Base-by-base conservation (phyloP, 495 filamentous ascomycete species). In the Cercophora newfieldiana region DNA sequence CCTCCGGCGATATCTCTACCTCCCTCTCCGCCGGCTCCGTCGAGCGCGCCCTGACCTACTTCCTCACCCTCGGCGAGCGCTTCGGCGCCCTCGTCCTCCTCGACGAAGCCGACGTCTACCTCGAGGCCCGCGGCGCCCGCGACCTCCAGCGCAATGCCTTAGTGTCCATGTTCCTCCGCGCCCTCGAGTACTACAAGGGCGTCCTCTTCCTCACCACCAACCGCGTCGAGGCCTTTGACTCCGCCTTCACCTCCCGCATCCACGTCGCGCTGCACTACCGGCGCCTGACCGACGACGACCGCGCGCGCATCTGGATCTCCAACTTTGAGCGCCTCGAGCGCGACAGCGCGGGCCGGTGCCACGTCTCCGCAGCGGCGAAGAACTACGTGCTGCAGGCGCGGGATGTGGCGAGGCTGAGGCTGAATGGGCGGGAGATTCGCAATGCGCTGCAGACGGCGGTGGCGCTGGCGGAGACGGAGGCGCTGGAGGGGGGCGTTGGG, bases 141-240 rank as follows among this genome's bases (percentile, higher is more conserved):
- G 89, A 94, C 68, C 86, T 94, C 66, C 83, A 86, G 68, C 85
- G 91, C 61, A 94, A 94, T 70, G 89, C 89, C 1, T 82, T 94
- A 0, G 91, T 94, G 21, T 89, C 87, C 63, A 88, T 94, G 54
- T 81, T 81, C 68, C 64, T 80, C 14, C 71, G 78, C 25, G 78
- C 75, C 0, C 71, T 81, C 54, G 79, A 81, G 68, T 79, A 79
- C 65, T 81, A 79, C 72, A 66, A 71, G 18, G 78, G 79, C 30
- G 72, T 79, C 25, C 61, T 81, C 24, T 77, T 81, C 68, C 65
- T 81, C 53, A 80, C 79, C 21, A 81, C 78, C 26, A 81, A 81
- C 73, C 70, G 78, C 10, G 78, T 81, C 31, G 74, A 75, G 49
- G 72, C 74, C 25, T 79, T 81, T 59, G 79, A 81, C 66, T 67